Evolutionary conservation across 75 land plant species (phyloP).

Genomic region (Picea glauca): DNA sequence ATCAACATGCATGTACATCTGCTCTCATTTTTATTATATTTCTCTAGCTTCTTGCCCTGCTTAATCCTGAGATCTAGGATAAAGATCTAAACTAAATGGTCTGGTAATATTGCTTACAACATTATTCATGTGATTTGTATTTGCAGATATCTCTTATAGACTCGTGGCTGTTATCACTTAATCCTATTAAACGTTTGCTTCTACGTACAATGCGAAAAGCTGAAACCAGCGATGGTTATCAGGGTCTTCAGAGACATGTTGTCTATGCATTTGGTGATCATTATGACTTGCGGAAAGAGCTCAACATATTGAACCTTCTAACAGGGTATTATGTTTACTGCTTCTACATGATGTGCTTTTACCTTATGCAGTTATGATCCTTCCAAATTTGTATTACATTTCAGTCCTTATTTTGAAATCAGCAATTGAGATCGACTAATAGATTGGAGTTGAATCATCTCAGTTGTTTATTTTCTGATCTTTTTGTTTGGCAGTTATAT

Average conservation of each 20-base stretch:
- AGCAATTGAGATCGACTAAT: not conserved
- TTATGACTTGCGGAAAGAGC: constrained; percentile 74
- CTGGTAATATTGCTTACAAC: too few relatives aligned
- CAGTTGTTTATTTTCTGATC: too few relatives aligned
- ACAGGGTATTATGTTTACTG: constrained; percentile 57
- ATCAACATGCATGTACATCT: too few relatives aligned
- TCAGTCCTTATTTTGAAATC: not conserved
- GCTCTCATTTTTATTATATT: too few relatives aligned
- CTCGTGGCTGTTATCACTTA: constrained; percentile 62
- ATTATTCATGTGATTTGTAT: too few relatives aligned
- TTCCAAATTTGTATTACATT: constrained; percentile 1
- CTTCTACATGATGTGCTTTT: too few relatives aligned
- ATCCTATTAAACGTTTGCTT: constrained; percentile 56
- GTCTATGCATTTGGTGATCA: constrained; percentile 92
- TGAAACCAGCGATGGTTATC: constrained; percentile 10
- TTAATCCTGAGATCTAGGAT: too few relatives aligned
- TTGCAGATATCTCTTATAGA: constrained; percentile 83
- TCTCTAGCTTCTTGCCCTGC: too few relatives aligned
- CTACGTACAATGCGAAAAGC: constrained; percentile 60
- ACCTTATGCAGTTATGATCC: not conserved
- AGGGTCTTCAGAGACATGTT: constrained; percentile 33
- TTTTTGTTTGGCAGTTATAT: constrained; percentile 46
- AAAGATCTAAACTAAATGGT: too few relatives aligned
- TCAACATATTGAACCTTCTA: constrained; percentile 79
- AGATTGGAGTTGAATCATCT: not conserved